Conservation (phyloP, 495 filamentous ascomycete genomes). For the Penicillium nucicola region DNA sequence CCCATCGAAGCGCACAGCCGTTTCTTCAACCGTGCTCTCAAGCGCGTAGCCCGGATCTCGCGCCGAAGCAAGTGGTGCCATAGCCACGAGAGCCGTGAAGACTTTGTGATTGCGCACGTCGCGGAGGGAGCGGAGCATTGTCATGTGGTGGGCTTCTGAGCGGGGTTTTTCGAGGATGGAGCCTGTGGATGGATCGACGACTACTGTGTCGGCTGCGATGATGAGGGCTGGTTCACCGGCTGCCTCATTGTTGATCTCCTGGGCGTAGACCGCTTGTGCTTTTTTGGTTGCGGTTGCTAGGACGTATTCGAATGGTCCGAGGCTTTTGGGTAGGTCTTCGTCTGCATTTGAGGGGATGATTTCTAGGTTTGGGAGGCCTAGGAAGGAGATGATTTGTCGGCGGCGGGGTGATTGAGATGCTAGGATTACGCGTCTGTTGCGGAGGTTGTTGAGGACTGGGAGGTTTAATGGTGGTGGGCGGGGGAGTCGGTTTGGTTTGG, state of each 20-base stretch:
- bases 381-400: constrained; percentile 67
- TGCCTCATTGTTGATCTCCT: constrained; percentile 55
- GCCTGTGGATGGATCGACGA: constrained; percentile 62
- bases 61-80: constrained; percentile 75
- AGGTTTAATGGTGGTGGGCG: constrained; percentile 68
- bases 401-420: constrained; percentile 85
- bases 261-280: constrained; percentile 70
- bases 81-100: constrained; percentile 75
- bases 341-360: constrained; percentile 74
- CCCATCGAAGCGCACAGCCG: constrained; percentile 72
- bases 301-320: constrained; percentile 86
- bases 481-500: constrained; percentile 26
- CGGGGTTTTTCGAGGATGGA: constrained; percentile 86
- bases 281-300: constrained; percentile 82
- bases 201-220: constrained; percentile 87
- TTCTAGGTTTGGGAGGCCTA: constrained; percentile 76
- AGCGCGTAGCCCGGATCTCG: constrained; percentile 80
- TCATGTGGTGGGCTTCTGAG: constrained; percentile 72
- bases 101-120: constrained; percentile 73
- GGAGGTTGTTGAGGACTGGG: constrained; percentile 69
- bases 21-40: constrained; percentile 82
- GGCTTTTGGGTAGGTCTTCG: constrained; percentile 79
- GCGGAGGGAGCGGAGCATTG: constrained; percentile 76
- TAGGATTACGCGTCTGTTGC: constrained; percentile 74
- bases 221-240: constrained; percentile 77